These are phyloP conservation scores for Protomyces gravidus DNA, from an alignment of 1,139 yeast genomes.

Conservation along the genomic window DNA sequence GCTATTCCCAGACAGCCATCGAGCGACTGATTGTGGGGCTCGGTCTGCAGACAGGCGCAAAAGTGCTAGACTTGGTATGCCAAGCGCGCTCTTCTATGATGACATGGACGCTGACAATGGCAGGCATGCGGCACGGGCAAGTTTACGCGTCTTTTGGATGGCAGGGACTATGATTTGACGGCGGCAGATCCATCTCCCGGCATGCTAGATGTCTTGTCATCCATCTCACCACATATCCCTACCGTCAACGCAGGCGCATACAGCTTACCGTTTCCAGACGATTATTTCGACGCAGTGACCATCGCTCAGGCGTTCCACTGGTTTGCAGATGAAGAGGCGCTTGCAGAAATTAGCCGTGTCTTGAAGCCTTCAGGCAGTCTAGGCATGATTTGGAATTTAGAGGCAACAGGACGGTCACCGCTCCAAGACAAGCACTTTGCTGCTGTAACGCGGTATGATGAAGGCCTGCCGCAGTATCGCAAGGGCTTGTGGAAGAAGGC, in stretches of 20 bases:
- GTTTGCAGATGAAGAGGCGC: slow-evolving; percentile 54
- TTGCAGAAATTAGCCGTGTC: slow-evolving; percentile 53
- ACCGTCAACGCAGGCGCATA: slow-evolving; percentile 48
- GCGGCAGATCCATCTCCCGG: slow-evolving; percentile 61
- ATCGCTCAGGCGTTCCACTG: slow-evolving; percentile 67
- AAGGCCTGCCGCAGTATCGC: slow-evolving; percentile 57
- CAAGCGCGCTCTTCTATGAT: background rate
- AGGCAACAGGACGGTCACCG: background rate
- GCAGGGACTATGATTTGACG: slow-evolving; percentile 47
- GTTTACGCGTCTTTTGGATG: slow-evolving; percentile 51
- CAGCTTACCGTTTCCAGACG: slow-evolving; percentile 48
- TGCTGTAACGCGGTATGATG: slow-evolving; percentile 39
- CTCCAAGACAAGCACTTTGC: slow-evolving; percentile 44
- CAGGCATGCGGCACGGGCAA: slow-evolving; percentile 54
- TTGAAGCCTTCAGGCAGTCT: slow-evolving; percentile 51
- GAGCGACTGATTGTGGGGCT: slow-evolving; percentile 47
- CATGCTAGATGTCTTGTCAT: slow-evolving; percentile 51
- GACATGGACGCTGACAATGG: background rate
- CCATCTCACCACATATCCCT: slow-evolving; percentile 49
- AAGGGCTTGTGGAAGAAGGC: slow-evolving; percentile 50
- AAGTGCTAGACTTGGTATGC: slow-evolving; percentile 53
- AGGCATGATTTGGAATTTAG: slow-evolving; percentile 58
- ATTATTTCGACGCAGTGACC: slow-evolving; percentile 51
- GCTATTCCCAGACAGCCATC: slow-evolving; percentile 50
- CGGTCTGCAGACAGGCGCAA: slow-evolving; percentile 40